Evolutionary conservation across 176 grass and related monocot species (phyloP), one percentile per base, ranked within the genome.

Genomic region (Bonia amplexicaulis): DNA sequence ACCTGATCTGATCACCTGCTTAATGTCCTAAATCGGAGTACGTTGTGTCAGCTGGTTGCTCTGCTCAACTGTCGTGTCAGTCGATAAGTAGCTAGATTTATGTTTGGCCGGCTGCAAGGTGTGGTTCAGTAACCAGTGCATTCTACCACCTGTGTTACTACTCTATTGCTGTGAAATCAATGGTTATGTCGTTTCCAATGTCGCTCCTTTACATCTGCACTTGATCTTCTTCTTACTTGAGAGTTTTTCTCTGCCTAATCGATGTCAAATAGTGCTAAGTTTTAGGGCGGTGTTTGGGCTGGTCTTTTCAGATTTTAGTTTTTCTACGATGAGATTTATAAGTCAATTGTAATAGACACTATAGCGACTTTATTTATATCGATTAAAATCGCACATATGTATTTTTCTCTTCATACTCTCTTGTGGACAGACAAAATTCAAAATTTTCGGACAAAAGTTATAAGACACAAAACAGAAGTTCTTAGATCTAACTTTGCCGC

Each of bases 131-230:
- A 71, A 69, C 78, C 67, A 49, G 26, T 73, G 80, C 84, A 79
- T 85, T 85, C 71, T 76, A 79, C 84, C 79, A 20, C 78, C 89
- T 55, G 66, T 73, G 67, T 84, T 68, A 64, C 83, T 78, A 81
- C 61, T 57, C 29, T 64, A 66, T 82, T 78, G 55, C 78, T 82
- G 66, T 86, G 73, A 79, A 86, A 83, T 83, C 67, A 33, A 83
- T 83, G 88, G 48, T 78, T 87, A 79, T 83, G 67, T 5, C 48
- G 31, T 67, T 67, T 39, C 2, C 4, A 67, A 37, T 67, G 64
- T 39, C 11, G 19, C 7, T 59, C 35, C 57, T 17, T 22, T 71
- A 1, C 6, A 7, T 33, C 69, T 6, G 8, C 23, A 23, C 1
- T 29, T 29, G 42, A 27, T 31, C 33, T 14, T 22, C 1, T 25